Evolutionary conservation across 805 yeast genomes (phyloP).

Genomic region (Cyberlindnera bimundalis): DNA sequence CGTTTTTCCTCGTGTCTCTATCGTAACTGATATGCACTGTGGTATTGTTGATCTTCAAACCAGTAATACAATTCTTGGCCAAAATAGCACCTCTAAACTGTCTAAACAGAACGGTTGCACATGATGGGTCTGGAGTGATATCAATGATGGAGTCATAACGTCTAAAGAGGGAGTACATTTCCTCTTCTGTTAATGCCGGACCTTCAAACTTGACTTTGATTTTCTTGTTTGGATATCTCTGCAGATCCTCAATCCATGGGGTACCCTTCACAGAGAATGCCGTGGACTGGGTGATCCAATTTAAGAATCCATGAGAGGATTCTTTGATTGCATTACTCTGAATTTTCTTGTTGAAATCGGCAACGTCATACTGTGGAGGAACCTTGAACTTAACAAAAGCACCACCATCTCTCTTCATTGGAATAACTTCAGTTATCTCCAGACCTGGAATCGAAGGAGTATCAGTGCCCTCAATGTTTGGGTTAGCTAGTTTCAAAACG

Average conservation of each 20-base stretch:
- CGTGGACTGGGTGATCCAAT: slow-evolving; percentile 46
- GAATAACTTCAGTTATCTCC: slow-evolving; percentile 56
- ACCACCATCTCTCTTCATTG: slow-evolving; percentile 86
- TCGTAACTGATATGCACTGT: slow-evolving; percentile 73
- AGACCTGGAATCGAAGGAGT: slow-evolving; percentile 38
- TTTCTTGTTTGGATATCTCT: slow-evolving; percentile 64
- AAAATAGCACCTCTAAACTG: slow-evolving; percentile 66
- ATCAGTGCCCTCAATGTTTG: slow-evolving; percentile 24
- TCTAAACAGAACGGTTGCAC: slow-evolving; percentile 53
- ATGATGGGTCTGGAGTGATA: slow-evolving; percentile 52
- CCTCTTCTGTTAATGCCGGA: slow-evolving; percentile 71
- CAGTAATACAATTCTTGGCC: slow-evolving; percentile 90
- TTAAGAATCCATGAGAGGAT: slow-evolving; percentile 35
- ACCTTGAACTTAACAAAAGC: slow-evolving; percentile 79
- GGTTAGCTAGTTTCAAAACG: slow-evolving; percentile 38
- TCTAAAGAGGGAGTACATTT: slow-evolving; percentile 74
- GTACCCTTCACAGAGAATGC: slow-evolving; percentile 79
- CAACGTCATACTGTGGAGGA: slow-evolving; percentile 46
- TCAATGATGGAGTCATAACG: slow-evolving; percentile 83
- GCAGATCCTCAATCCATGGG: slow-evolving; percentile 95
- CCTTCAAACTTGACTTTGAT: slow-evolving; percentile 76
- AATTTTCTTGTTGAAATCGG: slow-evolving; percentile 52
- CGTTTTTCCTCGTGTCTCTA: slow-evolving; percentile 49
- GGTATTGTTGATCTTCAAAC: slow-evolving; percentile 60
- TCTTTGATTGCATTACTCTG: slow-evolving; percentile 42